Base-by-base conservation (phyloP, 257 asterid species). In the Solanum lycopersicoides region DNA sequence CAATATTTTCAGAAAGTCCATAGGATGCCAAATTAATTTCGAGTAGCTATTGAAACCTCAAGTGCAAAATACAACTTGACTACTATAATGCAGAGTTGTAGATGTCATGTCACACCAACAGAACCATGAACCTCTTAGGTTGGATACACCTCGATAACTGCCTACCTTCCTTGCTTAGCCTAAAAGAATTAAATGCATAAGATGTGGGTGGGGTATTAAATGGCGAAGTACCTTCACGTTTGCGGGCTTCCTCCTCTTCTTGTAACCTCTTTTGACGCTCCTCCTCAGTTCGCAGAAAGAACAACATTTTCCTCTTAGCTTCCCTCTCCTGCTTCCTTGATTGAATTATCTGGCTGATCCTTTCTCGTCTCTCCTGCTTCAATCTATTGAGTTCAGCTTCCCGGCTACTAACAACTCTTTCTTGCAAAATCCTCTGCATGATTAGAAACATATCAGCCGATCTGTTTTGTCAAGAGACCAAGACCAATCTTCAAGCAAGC, bases 171-270 rank as follows among this genome's bases (percentile, higher is more conserved):
- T 15, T 7, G 23, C 25, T 21, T 34, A 39, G 69, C 86, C 32
- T 5, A 41, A 30, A 85, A 13, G 41, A 41, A 3, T 14, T 7
- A 11, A 7, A 66, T 35, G 41, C 28, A 82, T 37, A 87, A n/a
- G 18, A 68, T 8, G n/a, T 37, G 39, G 69, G n/a, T 59, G 50
- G 41, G 21, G 15, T 0, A n/a, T 77, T 14, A 77, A 77, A 2
- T 2, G 28, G 75, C 4, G 3, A 66, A 7, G 71, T 92, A 96
- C 99, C 99, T 96, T 96, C 98, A 83, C 32, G 96, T 90, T 90
- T 96, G 86, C 94, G 91, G 44, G 95, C 97, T 89, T 93, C 98
- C 92, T 95, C 99, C 93, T 92, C 98, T 87, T 95, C 99, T 16
- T 63, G 96, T 90, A 91, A 39, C 94, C 87, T 93, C 90, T 87